A percentile compares a stretch with the other conserved stretches of the same genome.
phyloP scores from a whole-genome alignment of 2,329 filamentous ascomycete genomes.

The Aspergillus niger region DNA sequence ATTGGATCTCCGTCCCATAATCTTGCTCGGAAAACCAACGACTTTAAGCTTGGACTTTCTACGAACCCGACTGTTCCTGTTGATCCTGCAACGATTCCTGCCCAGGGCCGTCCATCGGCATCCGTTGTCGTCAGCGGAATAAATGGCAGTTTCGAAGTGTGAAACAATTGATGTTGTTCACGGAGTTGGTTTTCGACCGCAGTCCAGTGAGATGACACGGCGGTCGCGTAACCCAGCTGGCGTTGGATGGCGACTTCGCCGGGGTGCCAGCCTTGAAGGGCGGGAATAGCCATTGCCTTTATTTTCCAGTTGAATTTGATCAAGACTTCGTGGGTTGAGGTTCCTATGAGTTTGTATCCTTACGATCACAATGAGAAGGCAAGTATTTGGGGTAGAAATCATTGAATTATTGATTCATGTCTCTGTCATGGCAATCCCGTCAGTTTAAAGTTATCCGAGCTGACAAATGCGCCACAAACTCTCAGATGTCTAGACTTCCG shows the following conservation, averaged over 20 bases:
- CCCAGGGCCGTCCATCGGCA: slow-evolving; percentile 1
- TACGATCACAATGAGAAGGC: no score
- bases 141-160: slow-evolving; percentile 4
- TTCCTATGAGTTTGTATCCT: no score
- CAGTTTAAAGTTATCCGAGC: no score
- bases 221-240: not conserved
- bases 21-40: not conserved
- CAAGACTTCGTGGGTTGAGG: accelerated
- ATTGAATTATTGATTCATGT: no score
- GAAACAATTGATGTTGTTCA: slow-evolving; percentile 9
- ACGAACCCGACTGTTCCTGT: slow-evolving; percentile 2
- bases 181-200: not conserved
- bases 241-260: slow-evolving; percentile 4
- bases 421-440: no score
- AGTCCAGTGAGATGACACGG: not conserved
- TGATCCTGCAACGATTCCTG: not conserved
- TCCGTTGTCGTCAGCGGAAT: not conserved
- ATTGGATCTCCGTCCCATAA: not conserved
- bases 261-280: slow-evolving; percentile 8
- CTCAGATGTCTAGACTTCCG: no score
- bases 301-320: no score
- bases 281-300: no score
- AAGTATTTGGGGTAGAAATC: no score
- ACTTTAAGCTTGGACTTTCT: not conserved
- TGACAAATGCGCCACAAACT: no score